These are phyloP conservation scores for Akanthomyces dipterigenus DNA, from an alignment of 2,329 filamentous ascomycete species.

Conservation along the genomic window DNA sequence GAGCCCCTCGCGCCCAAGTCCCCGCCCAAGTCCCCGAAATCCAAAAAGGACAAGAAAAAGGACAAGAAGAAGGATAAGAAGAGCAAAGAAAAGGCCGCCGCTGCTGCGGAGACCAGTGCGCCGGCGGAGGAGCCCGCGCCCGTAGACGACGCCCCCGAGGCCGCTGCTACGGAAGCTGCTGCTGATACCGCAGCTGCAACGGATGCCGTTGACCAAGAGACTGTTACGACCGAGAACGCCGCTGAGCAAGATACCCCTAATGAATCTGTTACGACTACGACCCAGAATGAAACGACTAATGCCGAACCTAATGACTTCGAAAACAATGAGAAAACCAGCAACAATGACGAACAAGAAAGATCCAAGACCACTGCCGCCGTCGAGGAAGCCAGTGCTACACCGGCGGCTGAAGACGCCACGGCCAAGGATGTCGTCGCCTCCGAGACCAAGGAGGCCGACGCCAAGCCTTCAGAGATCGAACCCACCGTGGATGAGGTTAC, in stretches of 20 bases:
- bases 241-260: slow-evolving; percentile 12
- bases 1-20: background rate
- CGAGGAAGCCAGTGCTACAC: background rate
- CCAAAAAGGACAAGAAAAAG: slow-evolving; percentile 20
- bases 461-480: background rate
- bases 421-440: background rate
- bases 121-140: slow-evolving; percentile 3
- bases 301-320: slow-evolving; percentile 10
- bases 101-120: slow-evolving; percentile 7
- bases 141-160: background rate
- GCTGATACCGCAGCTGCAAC: background rate
- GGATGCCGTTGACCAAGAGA: background rate
- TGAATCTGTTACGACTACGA: slow-evolving; percentile 14
- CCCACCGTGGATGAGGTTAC: slow-evolving; percentile 6
- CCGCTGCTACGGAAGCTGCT: background rate
- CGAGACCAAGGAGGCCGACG: slow-evolving; percentile 2
- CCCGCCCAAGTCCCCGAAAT: slow-evolving; percentile 2
- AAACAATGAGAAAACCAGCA: slow-evolving; percentile 2
- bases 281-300: slow-evolving; percentile 10
- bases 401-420: background rate
- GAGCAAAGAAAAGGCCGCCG: slow-evolving; percentile 9
- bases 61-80: slow-evolving; percentile 16
- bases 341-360: background rate
- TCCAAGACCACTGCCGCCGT: background rate
- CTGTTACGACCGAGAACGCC: slow-evolving; percentile 6